These are phyloP conservation scores for Tricholoma terreum DNA, from an alignment of 768 basidiomycete species.

Conservation along the genomic window DNA sequence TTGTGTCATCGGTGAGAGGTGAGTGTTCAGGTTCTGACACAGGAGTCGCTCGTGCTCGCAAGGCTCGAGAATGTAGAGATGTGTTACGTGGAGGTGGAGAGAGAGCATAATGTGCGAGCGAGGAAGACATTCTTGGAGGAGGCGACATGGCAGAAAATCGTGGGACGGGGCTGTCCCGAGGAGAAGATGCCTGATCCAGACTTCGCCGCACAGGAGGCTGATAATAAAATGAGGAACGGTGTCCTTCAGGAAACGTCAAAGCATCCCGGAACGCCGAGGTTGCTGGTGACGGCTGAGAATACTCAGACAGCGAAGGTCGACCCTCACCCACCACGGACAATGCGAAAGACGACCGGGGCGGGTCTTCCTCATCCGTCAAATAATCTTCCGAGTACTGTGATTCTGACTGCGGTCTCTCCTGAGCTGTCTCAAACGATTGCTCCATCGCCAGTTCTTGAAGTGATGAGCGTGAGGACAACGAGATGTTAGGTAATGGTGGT, in stretches of 20 bases:
- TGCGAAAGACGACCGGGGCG: conserved; percentile 45
- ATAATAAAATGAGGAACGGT: conserved; percentile 22
- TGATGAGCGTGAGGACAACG: conserved; percentile 29
- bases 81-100: conserved; percentile 52
- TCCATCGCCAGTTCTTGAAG: conserved; percentile 15
- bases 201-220: conserved; percentile 25
- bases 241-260: conserved; percentile 29
- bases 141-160: conserved; percentile 46
- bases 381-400: conserved; percentile 40
- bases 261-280: conserved; percentile 78
- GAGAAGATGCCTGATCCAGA: conserved; percentile 19
- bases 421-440: conserved; percentile 26
- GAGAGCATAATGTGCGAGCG: conserved; percentile 51
- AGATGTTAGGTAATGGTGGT: conserved; percentile 35
- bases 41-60: conserved; percentile 14
- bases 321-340: conserved; percentile 42
- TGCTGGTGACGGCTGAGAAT: conserved; percentile 71
- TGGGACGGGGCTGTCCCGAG: conserved; percentile 27
- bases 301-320: conserved; percentile 61
- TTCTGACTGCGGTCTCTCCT: conserved; percentile 21
- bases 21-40: conserved; percentile 17
- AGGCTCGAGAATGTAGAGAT: conserved; percentile 25
- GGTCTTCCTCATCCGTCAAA: conserved; percentile 29
- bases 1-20: conserved; percentile 23
- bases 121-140: conserved; percentile 65